Conservation (phyloP, 805 yeast species). For the Yamadazyma takamatsuzukensis region DNA sequence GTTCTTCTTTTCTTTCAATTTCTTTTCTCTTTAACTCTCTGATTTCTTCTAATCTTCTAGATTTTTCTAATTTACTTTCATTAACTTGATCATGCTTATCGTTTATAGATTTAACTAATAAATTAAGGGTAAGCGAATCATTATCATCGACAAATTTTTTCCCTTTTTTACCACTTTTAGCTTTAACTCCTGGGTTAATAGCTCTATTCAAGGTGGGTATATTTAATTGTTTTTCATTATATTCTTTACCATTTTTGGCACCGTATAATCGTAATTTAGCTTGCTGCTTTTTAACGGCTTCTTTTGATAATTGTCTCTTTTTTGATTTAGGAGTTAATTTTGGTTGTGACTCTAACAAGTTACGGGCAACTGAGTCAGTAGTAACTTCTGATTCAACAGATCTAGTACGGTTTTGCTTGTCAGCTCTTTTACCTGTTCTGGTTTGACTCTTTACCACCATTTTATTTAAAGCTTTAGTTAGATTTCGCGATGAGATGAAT, state of each 20-base stretch:
- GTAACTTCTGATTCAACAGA: constrained; percentile 63
- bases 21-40: constrained; percentile 85
- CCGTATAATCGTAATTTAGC: constrained; percentile 66
- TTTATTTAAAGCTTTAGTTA: neutral
- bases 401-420: constrained; percentile 50
- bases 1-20: constrained; percentile 77
- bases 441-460: constrained; percentile 59
- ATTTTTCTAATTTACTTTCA: constrained; percentile 87
- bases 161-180: constrained; percentile 82
- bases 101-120: constrained; percentile 77
- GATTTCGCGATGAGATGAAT: neutral
- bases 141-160: constrained; percentile 73
- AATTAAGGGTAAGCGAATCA: constrained; percentile 56
- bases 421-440: constrained; percentile 54
- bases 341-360: constrained; percentile 56
- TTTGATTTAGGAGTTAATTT: constrained; percentile 58
- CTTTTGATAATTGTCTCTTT: constrained; percentile 46
- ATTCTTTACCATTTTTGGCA: constrained; percentile 50
- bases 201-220: constrained; percentile 81
- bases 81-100: constrained; percentile 74
- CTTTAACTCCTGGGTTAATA: constrained; percentile 75
- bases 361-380: constrained; percentile 65
- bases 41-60: constrained; percentile 83
- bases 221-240: constrained; percentile 73
- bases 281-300: constrained; percentile 61